Base-by-base conservation (phyloP, 805 yeast genomes). In the Candida ovalis region DNA sequence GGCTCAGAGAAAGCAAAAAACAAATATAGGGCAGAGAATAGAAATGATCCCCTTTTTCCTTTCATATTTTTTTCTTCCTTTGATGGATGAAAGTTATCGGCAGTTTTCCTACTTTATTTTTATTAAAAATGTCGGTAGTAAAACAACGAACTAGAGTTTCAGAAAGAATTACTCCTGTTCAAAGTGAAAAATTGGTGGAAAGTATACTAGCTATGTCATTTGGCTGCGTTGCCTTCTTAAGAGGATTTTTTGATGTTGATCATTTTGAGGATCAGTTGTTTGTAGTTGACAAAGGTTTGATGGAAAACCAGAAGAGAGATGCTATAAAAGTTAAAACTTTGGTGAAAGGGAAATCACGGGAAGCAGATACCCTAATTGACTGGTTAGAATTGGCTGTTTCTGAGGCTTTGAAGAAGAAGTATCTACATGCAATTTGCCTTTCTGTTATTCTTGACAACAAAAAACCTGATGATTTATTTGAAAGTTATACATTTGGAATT, bases 241-340 rank as follows among this genome's bases (percentile, higher is more conserved):
- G 86, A 49, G 81, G 82, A 1, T 62, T 82, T 19, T 81, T 82
- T 50, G 77, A 78, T 7, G 84, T 81, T 51, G 76, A 72, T 12
- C 71, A 69, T 55, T 82, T 77, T 58, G 67, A 67, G 24, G 84
- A 80, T 53, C 75, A 72, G 47, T 59, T 68, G 33, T 76, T 75
- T 58, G 69, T 70, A 3, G 74, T 75, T 1, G 65, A 62, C 19
- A 67, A 67, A 41, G 13, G 21, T 15, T 10, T 5, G 24, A 53
- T 25, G 10, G 25, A 37, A 2, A 40, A 28, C 10, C n/a, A 24
- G 3, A 52, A 45, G 19, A 45, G 39, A 10, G 54, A 57, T 35
- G 66, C 74, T 2, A 67, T 81, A 9, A 72, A 71, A 43, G 73
- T 77, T 3, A 81, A 80, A 54, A 72, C 74, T 3, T 59, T 83